These are phyloP conservation scores for Fonsecaea erecta DNA, from an alignment of 2,329 filamentous ascomycete species.

Conservation along the genomic window DNA sequence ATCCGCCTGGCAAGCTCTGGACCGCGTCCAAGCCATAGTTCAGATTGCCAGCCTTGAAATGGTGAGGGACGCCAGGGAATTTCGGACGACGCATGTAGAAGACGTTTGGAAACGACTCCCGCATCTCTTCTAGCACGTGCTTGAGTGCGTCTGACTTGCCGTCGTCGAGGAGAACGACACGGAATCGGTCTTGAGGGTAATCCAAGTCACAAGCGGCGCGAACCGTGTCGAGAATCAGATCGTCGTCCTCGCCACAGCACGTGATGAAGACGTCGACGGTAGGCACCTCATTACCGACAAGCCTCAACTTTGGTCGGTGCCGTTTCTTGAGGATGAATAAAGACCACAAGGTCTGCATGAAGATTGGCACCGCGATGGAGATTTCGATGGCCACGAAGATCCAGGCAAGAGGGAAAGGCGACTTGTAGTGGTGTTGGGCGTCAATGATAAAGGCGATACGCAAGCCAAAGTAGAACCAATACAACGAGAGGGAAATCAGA, in stretches of 20 bases:
- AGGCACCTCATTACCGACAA: constrained; percentile 52
- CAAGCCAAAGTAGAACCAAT: constrained; percentile 55
- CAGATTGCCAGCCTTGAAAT: constrained; percentile 41
- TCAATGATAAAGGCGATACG: constrained; percentile 59
- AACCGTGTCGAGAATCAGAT: constrained; percentile 61
- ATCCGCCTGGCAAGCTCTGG: constrained; percentile 58
- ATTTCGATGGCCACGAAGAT: constrained; percentile 61
- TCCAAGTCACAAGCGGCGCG: constrained; percentile 58
- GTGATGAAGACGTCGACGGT: constrained; percentile 63
- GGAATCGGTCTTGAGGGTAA: constrained; percentile 59
- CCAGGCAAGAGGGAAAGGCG: constrained; percentile 59
- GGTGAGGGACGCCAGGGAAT: constrained; percentile 41
- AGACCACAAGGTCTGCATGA: constrained; percentile 64
- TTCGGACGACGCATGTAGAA: constrained; percentile 52
- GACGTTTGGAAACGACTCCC: constrained; percentile 45
- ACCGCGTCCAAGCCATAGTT: constrained; percentile 63
- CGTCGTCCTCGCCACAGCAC: constrained; percentile 61
- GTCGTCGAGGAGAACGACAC: constrained; percentile 62
- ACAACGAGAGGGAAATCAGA: constrained; percentile 44
- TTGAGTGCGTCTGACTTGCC: constrained; percentile 45
- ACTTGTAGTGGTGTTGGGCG: constrained; percentile 51
- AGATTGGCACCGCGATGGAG: constrained; percentile 56
- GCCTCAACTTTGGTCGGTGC: constrained; percentile 55
- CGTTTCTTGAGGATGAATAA: constrained; percentile 63
- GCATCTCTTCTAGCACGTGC: constrained; percentile 44